A percentile compares a stretch with the other conserved stretches of the same genome.
Conservation (phyloP, 805 yeast species). For the Metschnikowia kunwiensis region DNA sequence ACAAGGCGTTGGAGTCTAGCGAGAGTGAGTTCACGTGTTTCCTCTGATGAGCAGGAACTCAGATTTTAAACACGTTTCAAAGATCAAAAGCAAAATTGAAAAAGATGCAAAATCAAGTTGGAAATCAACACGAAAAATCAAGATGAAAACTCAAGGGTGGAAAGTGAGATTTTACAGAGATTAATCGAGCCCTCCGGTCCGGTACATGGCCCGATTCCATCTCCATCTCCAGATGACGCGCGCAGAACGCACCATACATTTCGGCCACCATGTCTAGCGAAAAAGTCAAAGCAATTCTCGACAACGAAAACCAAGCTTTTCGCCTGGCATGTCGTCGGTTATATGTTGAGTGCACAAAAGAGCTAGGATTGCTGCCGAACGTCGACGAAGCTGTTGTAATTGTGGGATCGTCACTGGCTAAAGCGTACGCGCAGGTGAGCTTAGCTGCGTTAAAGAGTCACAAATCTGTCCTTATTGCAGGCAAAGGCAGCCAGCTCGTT, state of each 20-base stretch:
- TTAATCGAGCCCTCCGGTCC: too few relatives aligned
- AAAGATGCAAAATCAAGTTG: too few relatives aligned
- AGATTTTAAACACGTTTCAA: too few relatives aligned
- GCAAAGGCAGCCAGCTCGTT: constrained; percentile 18
- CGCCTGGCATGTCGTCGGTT: constrained; percentile 6
- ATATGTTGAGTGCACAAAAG: constrained; percentile 5
- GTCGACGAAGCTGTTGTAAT: constrained; percentile 15
- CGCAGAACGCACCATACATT: too few relatives aligned
- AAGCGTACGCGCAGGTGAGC: constrained; percentile 16
- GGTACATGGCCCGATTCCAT: too few relatives aligned
- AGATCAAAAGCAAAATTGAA: too few relatives aligned
- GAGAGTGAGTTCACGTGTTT: constrained; percentile 35
- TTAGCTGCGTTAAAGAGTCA: constrained; percentile 10
- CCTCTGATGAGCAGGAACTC: constrained; percentile 14
- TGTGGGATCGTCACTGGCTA: constrained; percentile 18
- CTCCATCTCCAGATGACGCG: too few relatives aligned
- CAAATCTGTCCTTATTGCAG: constrained; percentile 17
- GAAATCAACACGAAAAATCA: too few relatives aligned
- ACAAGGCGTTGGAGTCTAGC: constrained; percentile 26
- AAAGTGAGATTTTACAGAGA: too few relatives aligned
- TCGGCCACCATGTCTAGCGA: constrained; percentile 9
- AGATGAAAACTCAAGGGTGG: too few relatives aligned
- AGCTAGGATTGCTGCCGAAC: constrained; percentile 6
- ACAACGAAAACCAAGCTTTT: constrained; percentile 7
- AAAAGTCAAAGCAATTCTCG: constrained; percentile 8